These are phyloP conservation scores for Lachnellula cervina DNA, from an alignment of 2,329 filamentous ascomycete species.

Conservation along the genomic window DNA sequence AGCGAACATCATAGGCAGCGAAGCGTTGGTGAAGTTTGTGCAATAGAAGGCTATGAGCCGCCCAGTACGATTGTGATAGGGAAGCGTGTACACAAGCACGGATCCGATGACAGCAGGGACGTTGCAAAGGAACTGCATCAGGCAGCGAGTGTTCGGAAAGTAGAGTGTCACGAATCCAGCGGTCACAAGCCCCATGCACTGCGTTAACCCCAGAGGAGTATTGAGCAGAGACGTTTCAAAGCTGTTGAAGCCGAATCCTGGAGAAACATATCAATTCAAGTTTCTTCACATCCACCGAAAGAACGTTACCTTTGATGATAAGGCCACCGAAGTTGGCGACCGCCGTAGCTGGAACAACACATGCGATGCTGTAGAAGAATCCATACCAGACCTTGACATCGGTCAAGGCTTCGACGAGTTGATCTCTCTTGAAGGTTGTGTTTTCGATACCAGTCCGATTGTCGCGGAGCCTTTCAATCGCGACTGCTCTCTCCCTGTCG, in stretches of 20 bases:
- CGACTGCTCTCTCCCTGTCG: not conserved
- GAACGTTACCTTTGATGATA: constrained; percentile 36
- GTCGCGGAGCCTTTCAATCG: not conserved
- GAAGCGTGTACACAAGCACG: not conserved
- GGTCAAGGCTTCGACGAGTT: not conserved
- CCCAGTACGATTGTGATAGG: constrained; percentile 34
- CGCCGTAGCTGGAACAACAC: not conserved
- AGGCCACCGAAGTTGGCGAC: not conserved
- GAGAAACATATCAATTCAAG: no score
- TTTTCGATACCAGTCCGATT: not conserved
- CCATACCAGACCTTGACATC: not conserved
- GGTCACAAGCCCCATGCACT: not conserved
- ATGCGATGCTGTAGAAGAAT: not conserved
- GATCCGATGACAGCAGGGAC: not conserved
- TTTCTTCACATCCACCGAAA: not conserved
- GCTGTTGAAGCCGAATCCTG: constrained; percentile 40
- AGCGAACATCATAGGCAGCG: constrained; percentile 31
- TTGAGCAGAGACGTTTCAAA: constrained; percentile 49
- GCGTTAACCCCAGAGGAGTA: constrained; percentile 34
- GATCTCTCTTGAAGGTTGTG: not conserved
- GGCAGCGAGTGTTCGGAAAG: no score
- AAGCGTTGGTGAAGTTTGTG: constrained; percentile 3
- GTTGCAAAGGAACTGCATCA: no score
- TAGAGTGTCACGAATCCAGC: not conserved
- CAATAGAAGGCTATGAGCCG: constrained; percentile 28